Evolutionary conservation across 2,329 filamentous ascomycete species (phyloP).

Genomic region (Neonectria hederae): DNA sequence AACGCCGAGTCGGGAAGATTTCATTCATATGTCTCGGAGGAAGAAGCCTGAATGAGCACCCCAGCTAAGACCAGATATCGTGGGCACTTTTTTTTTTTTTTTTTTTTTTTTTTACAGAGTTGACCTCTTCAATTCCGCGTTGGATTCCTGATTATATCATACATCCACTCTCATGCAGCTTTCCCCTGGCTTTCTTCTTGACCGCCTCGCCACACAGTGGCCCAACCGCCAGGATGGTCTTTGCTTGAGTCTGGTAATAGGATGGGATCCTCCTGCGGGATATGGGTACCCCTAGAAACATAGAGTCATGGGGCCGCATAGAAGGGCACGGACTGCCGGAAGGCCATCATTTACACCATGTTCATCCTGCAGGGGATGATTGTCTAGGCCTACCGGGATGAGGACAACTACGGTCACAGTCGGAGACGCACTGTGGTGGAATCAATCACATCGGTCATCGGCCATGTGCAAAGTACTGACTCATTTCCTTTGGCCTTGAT

Average conservation of each 20-base stretch:
- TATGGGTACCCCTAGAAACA: slow-evolving; percentile 35
- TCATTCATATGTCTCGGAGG: slow-evolving; percentile 7
- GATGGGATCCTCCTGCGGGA: slow-evolving; percentile 38
- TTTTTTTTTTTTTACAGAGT: neutral
- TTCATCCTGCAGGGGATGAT: slow-evolving; percentile 38
- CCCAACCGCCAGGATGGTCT: slow-evolving; percentile 37
- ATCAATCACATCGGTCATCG: slow-evolving; percentile 15
- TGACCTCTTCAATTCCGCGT: neutral
- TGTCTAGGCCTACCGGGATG: slow-evolving; percentile 33
- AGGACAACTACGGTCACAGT: slow-evolving; percentile 26
- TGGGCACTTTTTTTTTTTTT: neutral
- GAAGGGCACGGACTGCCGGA: slow-evolving; percentile 34
- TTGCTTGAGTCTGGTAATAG: slow-evolving; percentile 34
- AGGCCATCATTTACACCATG: slow-evolving; percentile 28
- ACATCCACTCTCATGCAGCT: slow-evolving; percentile 36
- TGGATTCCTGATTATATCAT: slow-evolving; percentile 20
- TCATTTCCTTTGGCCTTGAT: slow-evolving; percentile 19
- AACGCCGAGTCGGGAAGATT: neutral
- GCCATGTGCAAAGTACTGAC: slow-evolving; percentile 14
- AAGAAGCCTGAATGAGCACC: neutral
- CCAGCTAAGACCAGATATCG: neutral
- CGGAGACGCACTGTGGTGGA: slow-evolving; percentile 25
- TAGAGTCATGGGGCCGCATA: slow-evolving; percentile 35
- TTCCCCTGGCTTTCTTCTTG: slow-evolving; percentile 28
- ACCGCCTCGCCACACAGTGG: slow-evolving; percentile 37